A percentile compares a stretch with the other conserved stretches of the same genome.
phyloP scores from a whole-genome alignment of 73 alveolate genomes.

The Paramecium octaurelia region DNA sequence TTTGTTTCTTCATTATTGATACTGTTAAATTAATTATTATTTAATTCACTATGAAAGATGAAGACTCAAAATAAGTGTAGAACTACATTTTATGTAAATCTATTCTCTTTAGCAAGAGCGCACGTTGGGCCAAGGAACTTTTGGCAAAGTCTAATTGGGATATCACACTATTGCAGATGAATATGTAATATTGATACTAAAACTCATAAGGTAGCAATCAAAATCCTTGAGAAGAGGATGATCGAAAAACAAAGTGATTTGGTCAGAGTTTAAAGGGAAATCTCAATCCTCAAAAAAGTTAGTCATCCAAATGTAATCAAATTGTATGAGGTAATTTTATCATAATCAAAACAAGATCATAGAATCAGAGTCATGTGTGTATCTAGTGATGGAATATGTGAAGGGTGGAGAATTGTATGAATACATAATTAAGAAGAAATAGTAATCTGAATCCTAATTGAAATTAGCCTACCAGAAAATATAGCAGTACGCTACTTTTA shows the following conservation, averaged over 20 bases:
- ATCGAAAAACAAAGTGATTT: constrained; percentile 38
- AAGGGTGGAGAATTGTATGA: constrained; percentile 87
- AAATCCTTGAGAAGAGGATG: constrained; percentile 37
- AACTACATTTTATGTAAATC: background rate
- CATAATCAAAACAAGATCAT: background rate
- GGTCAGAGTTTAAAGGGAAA: constrained; percentile 48
- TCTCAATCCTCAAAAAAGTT: background rate
- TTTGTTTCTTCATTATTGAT: background rate
- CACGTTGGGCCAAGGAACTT: constrained; percentile 22
- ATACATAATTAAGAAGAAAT: constrained; percentile 63
- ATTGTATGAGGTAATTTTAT: constrained; percentile 52
- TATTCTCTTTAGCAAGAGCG: background rate
- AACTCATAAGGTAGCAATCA: constrained; percentile 24
- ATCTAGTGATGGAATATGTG: constrained; percentile 82
- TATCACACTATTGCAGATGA: constrained; percentile 21
- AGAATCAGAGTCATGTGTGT: constrained; percentile 72
- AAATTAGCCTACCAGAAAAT: background rate
- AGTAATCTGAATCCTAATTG: background rate
- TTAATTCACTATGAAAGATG: background rate
- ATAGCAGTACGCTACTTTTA: background rate
- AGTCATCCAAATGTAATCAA: constrained; percentile 32
- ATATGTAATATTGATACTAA: background rate
- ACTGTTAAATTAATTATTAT: background rate
- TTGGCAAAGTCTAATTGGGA: constrained; percentile 23
- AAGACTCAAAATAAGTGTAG: background rate